phyloP scores from a whole-genome alignment of 768 basidiomycete genomes.

The Boletus huronensis region DNA sequence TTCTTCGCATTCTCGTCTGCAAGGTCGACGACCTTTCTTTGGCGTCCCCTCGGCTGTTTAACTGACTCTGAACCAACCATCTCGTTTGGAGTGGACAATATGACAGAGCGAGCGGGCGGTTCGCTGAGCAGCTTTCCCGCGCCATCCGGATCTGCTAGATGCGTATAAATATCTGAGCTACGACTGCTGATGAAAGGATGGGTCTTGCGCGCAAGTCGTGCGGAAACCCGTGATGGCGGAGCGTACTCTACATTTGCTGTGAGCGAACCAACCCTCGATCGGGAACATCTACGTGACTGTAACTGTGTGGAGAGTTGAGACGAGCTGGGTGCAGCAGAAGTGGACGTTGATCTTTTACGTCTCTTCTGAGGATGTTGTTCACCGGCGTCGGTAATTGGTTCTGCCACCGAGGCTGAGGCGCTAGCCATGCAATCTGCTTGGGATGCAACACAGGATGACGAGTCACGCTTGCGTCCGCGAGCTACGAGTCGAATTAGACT shows the following conservation, averaged over 20 bases:
- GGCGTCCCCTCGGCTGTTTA: slow-evolving; percentile 16
- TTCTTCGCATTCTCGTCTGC: slow-evolving; percentile 21
- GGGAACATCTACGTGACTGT: slow-evolving; percentile 14
- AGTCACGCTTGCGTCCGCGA: slow-evolving; percentile 19
- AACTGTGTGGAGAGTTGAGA: slow-evolving; percentile 10
- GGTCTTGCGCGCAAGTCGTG: slow-evolving; percentile 20
- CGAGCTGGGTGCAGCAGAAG: slow-evolving; percentile 8
- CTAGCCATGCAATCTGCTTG: not conserved
- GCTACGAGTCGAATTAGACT: slow-evolving; percentile 9
- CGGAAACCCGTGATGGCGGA: slow-evolving; percentile 15
- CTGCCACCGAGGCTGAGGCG: not conserved
- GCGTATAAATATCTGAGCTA: slow-evolving; percentile 28
- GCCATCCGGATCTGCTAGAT: slow-evolving; percentile 24
- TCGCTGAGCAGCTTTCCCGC: slow-evolving; percentile 7
- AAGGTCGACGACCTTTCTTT: slow-evolving; percentile 13
- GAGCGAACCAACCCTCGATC: slow-evolving; percentile 17
- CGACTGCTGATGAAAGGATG: slow-evolving; percentile 12
- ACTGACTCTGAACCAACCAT: not conserved
- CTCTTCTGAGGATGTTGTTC: slow-evolving; percentile 20
- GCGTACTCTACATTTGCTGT: slow-evolving; percentile 1
- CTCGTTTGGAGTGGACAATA: not conserved
- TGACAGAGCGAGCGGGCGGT: not conserved
- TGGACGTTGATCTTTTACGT: slow-evolving; percentile 20
- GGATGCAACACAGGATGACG: not conserved
- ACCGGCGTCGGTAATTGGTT: not conserved